Base-by-base conservation (phyloP, 2,329 filamentous ascomycete genomes). In the Cladophialophora immunda region DNA sequence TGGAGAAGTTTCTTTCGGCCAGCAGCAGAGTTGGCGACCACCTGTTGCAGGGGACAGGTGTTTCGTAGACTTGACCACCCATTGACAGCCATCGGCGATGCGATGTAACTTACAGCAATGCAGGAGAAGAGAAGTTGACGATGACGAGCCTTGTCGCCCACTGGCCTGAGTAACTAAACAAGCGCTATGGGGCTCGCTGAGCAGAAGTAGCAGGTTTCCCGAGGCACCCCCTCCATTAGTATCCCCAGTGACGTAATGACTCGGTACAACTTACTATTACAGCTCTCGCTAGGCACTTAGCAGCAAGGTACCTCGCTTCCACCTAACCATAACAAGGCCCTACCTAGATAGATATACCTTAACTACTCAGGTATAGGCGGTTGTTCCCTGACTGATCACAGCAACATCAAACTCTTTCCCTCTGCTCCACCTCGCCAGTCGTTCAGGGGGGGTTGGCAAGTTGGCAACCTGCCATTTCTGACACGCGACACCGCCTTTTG, bases 361-460 rank as follows among this genome's bases (percentile, higher is more conserved):
- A 41, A 41, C 36, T 41, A 15, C 36, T 34, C 32, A 7, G 32
- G 2, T 34, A 34, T 34, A 34, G 32, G 32, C 13, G 32, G 32
- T 11, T 34, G 13, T 34, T 34, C 32, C 9, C 2, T 5, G n/a
- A 45, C 38, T 25, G 22, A 25, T 50, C 22, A 13, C 9, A 50
- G 22, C 22, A 15, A 50, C 45, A 3, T 50, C 19, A 25, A 25
- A 50, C 22, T 27, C 19, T 50, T 13, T 11, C n/a, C 17, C 45
- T 22, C 45, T 30, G 57, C 45, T 34, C 25, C 25, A 34, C 57
- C 38, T 59, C 56, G 56, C 25, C 29, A 22, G 11, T 32, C 38
- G 17, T 29, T n/a, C 19, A 19, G 4, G 15, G 17, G 38, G 11
- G 15, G n/a, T 13, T 5, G 45, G 9, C 45, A 50, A 25, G 19